Evolutionary conservation across 148 eudicot genomes (phyloP), one percentile per base, ranked within the genome.

Genomic region (Rhododendron kiyosumense): DNA sequence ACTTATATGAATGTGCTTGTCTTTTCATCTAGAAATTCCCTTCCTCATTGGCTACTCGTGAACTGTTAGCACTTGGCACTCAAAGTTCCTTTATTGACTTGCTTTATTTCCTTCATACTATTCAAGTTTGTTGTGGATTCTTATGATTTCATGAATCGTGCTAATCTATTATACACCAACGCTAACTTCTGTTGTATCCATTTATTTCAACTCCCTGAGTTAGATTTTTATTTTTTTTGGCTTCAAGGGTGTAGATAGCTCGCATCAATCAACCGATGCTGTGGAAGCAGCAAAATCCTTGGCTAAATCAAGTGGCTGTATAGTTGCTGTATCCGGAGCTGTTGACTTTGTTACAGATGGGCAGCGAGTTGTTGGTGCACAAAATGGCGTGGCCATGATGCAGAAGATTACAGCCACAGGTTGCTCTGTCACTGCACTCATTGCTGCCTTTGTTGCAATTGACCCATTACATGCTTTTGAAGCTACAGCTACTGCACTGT

Each of bases 251-350:
- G 95, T 89, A 38, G 98, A 97, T 82, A 95, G 98, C 82, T 71
- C 84, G 52, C 94, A 94, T 71, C 92, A 92, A 78, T 95, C 98
- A 24, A 88, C 87, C 6, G 95, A 95, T 84, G 98, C 99, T 61
- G 71, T 97, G 48, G 98, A 93, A 90, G 96, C 96, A 83, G 96
- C 98, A 79, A 94, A 94, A 82, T 91, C 92, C 71, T 85, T 95
- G 88, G 98, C 98, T 87, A 87, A 38, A 88, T 74, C 89, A 78
- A 90, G 88, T 65, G 92, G 93, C 36, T 89, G 91, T 67, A 81
- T 95, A 82, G 93, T 97, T 59, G 98, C 98, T 24, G 95, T 95
- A 32, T 92, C 94, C 22, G 98, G 99, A 81, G 95, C 99, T 41
- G 93, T 93, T 76, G 98, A 95, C 87, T 85, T 92, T 41, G 78